A percentile compares a stretch with the other conserved stretches of the same genome.
These are phyloP conservation scores for Xerocomus potaroensis DNA, from an alignment of 768 basidiomycete genomes.

Conservation along the genomic window DNA sequence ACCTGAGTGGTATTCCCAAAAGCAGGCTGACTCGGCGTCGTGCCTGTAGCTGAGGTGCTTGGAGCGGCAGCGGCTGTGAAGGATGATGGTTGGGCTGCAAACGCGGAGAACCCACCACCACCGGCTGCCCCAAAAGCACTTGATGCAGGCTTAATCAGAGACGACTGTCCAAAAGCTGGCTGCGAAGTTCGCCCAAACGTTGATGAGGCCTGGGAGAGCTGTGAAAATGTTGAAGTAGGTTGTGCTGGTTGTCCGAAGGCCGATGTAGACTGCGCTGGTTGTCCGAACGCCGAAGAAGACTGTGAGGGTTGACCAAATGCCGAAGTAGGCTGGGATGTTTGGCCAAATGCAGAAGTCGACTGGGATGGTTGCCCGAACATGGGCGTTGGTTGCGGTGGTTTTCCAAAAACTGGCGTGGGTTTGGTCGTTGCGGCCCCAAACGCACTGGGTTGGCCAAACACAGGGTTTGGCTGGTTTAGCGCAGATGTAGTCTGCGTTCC, in stretches of 20 bases:
- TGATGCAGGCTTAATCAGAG: slow-evolving; percentile 45
- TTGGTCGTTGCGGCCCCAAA: slow-evolving; percentile 34
- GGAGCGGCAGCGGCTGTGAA: slow-evolving; percentile 30
- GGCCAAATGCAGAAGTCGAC: slow-evolving; percentile 33
- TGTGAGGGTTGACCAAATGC: slow-evolving; percentile 34
- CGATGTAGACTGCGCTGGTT: slow-evolving; percentile 27
- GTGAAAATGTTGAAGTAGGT: slow-evolving; percentile 25
- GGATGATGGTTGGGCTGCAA: slow-evolving; percentile 43
- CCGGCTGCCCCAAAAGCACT: slow-evolving; percentile 47
- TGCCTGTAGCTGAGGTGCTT: slow-evolving; percentile 1
- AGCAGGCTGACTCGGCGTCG: slow-evolving; percentile 13
- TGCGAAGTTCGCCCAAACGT: slow-evolving; percentile 35
- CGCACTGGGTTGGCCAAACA: slow-evolving; percentile 36
- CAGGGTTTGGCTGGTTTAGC: slow-evolving; percentile 31
- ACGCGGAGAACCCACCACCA: slow-evolving; percentile 48
- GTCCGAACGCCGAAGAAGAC: slow-evolving; percentile 34
- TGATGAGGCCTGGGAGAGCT: slow-evolving; percentile 29
- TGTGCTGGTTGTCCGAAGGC: slow-evolving; percentile 30
- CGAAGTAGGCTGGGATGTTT: slow-evolving; percentile 23
- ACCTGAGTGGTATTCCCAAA: slow-evolving; percentile 16
- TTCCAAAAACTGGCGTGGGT: slow-evolving; percentile 22
- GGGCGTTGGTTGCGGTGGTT: slow-evolving; percentile 24
- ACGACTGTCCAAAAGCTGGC: slow-evolving; percentile 35
- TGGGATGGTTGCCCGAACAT: slow-evolving; percentile 28
- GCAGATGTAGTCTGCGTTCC: too few species aligned